Evolutionary conservation across 192 early-diverging fungal genomes (phyloP), one percentile per base, ranked within the genome.

Genomic region (Gonapodya prolifera): DNA sequence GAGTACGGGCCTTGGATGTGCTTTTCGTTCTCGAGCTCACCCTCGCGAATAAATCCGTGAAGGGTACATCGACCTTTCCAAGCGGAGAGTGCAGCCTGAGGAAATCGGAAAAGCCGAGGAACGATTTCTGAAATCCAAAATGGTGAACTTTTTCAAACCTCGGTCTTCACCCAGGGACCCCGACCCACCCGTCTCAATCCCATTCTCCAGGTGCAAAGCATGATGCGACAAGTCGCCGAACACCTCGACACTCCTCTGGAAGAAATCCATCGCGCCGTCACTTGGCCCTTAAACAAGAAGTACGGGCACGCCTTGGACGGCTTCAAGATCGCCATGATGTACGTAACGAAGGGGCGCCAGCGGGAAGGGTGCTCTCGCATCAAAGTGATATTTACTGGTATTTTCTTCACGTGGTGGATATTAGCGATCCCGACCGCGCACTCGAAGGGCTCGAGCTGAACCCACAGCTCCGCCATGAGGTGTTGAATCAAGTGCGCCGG

Each of bases 61-160:
- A 92, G 92, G 96, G 33, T 99, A 99, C 85, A 99, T 99, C 83
- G 97, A 99, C 84, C 83, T 99, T 81, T 96, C 95, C 2, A 99
- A 99, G 89, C 91, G 94, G 81, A 88, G 93, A 78, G 95, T 96
- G 36, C 89, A 90, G 18, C 87, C 92, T 13, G 96, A 96, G 80
- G 96, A 99, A 78, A 88, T 93, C 28, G 86, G 86, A 35, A 90
- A 92, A 82, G 97, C 95, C 83, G 93, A 96, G 80, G 96, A 98
- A 78, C 91, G 91, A 81, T 98, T 89, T 88, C 91, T 92, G 81
- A 97, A 96, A 84, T 95, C 95, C 34, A 96, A 95, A 82, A 90
- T 92, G 76, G 92, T 92, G 34, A 28, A 23, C 29, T 32, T 35
- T 34, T 1, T 30, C 29, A 77, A 35, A 2, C 70, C 69, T 30